Conservation (phyloP, 441 rosid genomes). For the Euphorbia celastroides region DNA sequence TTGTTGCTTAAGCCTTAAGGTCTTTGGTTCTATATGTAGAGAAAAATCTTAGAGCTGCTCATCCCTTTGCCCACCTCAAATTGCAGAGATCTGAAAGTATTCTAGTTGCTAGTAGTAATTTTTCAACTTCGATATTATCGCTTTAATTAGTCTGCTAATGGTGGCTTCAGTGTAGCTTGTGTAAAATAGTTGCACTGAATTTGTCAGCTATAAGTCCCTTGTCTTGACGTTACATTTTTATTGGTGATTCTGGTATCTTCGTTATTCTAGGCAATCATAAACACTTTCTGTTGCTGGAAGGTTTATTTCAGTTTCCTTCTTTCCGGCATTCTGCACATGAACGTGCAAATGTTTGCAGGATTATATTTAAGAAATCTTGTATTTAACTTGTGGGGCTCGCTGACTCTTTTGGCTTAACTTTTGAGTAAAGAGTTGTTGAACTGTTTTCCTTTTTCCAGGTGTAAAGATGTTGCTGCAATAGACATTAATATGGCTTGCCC, state of each 20-base stretch:
- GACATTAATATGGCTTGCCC: conserved; percentile 98
- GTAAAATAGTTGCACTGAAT: neutral
- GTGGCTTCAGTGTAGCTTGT: neutral
- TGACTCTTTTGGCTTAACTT: neutral
- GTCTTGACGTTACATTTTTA: neutral
- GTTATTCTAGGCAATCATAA: too few relatives aligned
- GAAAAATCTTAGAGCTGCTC: neutral
- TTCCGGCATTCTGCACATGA: neutral
- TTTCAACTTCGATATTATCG: neutral
- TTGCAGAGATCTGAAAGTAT: neutral
- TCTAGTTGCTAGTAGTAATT: neutral
- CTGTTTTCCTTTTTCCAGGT: conserved; percentile 39
- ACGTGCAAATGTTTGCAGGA: neutral
- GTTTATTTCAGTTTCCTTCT: neutral
- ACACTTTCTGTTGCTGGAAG: too few relatives aligned
- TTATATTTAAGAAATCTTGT: too few relatives aligned
- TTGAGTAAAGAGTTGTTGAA: neutral
- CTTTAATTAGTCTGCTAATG: neutral
- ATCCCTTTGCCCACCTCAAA: neutral
- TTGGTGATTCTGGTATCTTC: neutral
- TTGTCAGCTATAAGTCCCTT: neutral
- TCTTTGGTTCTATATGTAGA: neutral
- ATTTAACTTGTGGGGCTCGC: too few relatives aligned
- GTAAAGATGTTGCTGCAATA: conserved; percentile 75
- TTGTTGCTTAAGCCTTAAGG: neutral